Evolutionary conservation across 176 grass and related monocot species (phyloP), one percentile per base, ranked within the genome.

Genomic region (Aegilops umbellulata): DNA sequence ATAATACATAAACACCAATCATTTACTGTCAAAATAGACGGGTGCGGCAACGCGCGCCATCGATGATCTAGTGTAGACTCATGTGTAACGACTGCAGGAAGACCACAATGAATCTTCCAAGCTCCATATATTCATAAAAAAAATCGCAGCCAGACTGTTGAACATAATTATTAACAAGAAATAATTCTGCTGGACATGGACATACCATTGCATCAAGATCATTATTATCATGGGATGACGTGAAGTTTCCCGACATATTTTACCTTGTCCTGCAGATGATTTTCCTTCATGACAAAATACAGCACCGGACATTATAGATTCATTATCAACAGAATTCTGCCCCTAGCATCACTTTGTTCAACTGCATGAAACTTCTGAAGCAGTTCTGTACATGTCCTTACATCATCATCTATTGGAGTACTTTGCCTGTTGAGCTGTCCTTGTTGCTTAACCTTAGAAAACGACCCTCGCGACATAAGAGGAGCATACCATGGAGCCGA

Each of bases 61-160:
- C 2, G 27, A 29, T 29, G 27, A 29, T 29, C 27, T 29, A 29
- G 27, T 30, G 29, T 92, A n/a, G 95, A 90, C 64, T 98, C 93
- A 47, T 92, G 83, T 84, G 95, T 90, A 90, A 70, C 69, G 89
- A 57, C 83, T 75, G 5, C 94, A 98, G 46, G 89, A 98, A 63
- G 62, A 94, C 92, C 95, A 91, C 91, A 98, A 61, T 90, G 16
- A 70, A 92, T 78, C 25, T 64, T 90, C 95, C 95, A 98, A 38
- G 92, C 84, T 19, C 95, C 95, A 62, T 85, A 76, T 89, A 34
- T 34, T 92, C 89, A 61, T 80, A 87, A 85, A 77, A 82, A 74
- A 87, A 66, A 61, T 78, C 71, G 57, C 23, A 86, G 47, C 83
- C 69, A 84, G 71, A 78, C 22, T 65, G 87, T 64, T 84, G 41